These are phyloP conservation scores for Tuber melanosporum DNA, from an alignment of 495 filamentous ascomycete species.

Conservation along the genomic window DNA sequence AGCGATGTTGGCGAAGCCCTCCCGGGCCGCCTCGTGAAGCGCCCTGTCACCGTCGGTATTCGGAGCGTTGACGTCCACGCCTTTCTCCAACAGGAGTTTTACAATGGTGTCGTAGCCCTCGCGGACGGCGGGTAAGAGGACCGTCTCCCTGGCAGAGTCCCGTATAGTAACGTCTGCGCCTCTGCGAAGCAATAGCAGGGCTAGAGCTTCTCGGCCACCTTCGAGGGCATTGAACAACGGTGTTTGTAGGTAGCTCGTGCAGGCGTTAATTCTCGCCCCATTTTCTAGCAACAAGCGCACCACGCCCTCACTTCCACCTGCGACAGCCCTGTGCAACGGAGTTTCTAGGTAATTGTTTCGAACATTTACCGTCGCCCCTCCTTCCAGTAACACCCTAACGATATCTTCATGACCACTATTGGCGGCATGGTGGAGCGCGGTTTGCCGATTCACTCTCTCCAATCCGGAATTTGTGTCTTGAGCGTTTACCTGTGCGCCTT, in stretches of 20 bases:
- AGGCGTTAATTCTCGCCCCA: neutral
- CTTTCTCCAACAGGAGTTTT: neutral
- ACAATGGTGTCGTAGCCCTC: neutral
- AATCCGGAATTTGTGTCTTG: neutral
- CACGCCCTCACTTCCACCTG: neutral
- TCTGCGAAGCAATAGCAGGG: slow-evolving; percentile 1
- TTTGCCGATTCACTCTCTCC: neutral
- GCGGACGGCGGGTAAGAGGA: slow-evolving; percentile 35
- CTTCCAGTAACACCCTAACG: slow-evolving; percentile 5
- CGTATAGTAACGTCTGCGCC: slow-evolving; percentile 22
- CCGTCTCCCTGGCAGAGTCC: slow-evolving; percentile 33
- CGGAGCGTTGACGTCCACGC: neutral
- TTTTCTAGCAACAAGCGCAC: slow-evolving; percentile 7
- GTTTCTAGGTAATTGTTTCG: neutral
- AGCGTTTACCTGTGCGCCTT: neutral
- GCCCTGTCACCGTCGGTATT: neutral
- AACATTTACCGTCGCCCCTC: slow-evolving; percentile 2
- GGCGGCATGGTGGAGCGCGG: slow-evolving; percentile 3
- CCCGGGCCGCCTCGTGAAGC: neutral
- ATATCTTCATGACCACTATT: neutral
- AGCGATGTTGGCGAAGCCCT: neutral
- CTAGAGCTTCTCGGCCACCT: neutral
- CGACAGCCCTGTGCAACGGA: slow-evolving; percentile 5
- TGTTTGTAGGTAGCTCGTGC: neutral
- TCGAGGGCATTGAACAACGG: slow-evolving; percentile 3